Conservation (phyloP, 2,329 filamentous ascomycete species). For the Penicillium sp. region DNA sequence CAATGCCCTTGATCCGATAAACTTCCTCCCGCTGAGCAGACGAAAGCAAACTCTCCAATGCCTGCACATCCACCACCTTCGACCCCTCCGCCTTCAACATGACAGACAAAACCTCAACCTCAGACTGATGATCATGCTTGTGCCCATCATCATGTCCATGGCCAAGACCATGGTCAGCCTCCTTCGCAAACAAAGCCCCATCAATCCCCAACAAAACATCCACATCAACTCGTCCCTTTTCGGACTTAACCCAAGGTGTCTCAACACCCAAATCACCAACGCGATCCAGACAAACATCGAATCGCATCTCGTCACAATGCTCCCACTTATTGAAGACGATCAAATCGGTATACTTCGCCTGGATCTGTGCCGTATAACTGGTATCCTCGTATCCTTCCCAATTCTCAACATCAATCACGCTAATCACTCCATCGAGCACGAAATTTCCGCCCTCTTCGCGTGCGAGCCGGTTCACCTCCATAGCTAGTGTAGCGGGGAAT, state of each 20-base stretch:
- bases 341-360: constrained; percentile 86
- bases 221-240: constrained; percentile 74
- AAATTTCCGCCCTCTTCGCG: constrained; percentile 63
- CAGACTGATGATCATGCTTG: constrained; percentile 66
- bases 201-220: constrained; percentile 86
- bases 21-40: constrained; percentile 87
- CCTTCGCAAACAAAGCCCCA: constrained; percentile 61
- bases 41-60: constrained; percentile 67
- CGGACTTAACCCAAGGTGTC: constrained; percentile 80
- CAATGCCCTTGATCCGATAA: constrained; percentile 84
- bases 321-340: constrained; percentile 97
- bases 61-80: constrained; percentile 54
- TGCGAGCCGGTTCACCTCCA: constrained; percentile 81
- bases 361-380: constrained; percentile 81
- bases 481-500: constrained; percentile 82
- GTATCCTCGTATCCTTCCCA: constrained; percentile 92
- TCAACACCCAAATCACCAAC: constrained; percentile 80
- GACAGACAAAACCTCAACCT: constrained; percentile 91
- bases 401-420: constrained; percentile 91
- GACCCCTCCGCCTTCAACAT: constrained; percentile 55
- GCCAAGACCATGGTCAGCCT: constrained; percentile 34
- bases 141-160: constrained; percentile 44
- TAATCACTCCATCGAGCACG: constrained; percentile 81
- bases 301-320: constrained; percentile 63
- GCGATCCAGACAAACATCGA: constrained; percentile 76